Conservation (phyloP, 2,329 filamentous ascomycete genomes). For the Trichophyton benhamiae region DNA sequence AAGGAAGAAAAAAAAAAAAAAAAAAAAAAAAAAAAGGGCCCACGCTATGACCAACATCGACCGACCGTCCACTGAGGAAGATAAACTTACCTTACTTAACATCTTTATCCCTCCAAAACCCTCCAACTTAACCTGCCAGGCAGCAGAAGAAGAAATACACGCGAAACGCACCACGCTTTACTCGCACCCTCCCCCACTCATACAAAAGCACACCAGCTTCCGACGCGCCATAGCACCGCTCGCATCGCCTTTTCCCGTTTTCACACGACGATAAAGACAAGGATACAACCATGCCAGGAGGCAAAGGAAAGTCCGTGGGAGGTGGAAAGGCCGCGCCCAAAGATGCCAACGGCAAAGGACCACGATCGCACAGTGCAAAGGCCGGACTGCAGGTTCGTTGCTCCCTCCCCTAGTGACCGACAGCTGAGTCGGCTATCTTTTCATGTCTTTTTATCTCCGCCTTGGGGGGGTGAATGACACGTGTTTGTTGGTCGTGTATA, state of each 20-base stretch:
- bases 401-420: conserved; percentile 11
- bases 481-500: conserved; percentile 1
- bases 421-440: not conserved
- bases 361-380: conserved; percentile 87
- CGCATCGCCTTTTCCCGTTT: not conserved
- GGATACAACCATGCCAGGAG: conserved; percentile 53
- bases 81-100: not conserved
- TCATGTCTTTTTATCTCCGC: not conserved
- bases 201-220: conserved; percentile 9
- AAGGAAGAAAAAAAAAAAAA: not conserved
- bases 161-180: not conserved
- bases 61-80: not conserved
- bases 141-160: not conserved
- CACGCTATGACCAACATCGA: not conserved
- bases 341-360: conserved; percentile 70
- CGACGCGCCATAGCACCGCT: conserved; percentile 9
- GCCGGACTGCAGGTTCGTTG: conserved; percentile 82
- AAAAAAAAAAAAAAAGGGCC: not conserved
- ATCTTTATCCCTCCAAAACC: not conserved
- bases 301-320: conserved; percentile 86
- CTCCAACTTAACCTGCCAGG: not conserved
- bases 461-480: not conserved
- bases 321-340: conserved; percentile 88
- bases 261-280: not conserved
- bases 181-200: not conserved